phyloP scores from a whole-genome alignment of 305 asterid species.

The Striga hermonthica region DNA sequence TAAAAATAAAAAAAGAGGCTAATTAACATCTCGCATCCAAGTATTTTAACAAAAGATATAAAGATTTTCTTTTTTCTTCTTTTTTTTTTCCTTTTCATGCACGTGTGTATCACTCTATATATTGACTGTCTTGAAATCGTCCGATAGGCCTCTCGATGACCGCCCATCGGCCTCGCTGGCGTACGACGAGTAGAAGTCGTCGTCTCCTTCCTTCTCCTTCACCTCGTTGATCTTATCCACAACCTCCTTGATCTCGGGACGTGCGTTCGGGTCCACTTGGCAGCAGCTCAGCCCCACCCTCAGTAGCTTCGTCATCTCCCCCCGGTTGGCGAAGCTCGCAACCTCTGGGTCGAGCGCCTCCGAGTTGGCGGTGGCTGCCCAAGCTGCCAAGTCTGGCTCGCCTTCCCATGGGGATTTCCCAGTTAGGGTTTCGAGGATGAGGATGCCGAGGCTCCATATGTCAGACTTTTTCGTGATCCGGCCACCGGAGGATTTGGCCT shows the following conservation, averaged over 20 bases:
- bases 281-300: slow-evolving; percentile 65
- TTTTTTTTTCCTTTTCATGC: no score
- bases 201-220: slow-evolving; percentile 49
- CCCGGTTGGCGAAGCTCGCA: slow-evolving; percentile 37
- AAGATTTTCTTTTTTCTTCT: no score
- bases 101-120: background rate
- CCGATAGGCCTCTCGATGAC: slow-evolving; percentile 58
- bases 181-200: slow-evolving; percentile 46
- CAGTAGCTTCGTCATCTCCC: slow-evolving; percentile 64
- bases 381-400: slow-evolving; percentile 35
- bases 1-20: no score
- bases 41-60: no score
- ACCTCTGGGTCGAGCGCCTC: slow-evolving; percentile 61
- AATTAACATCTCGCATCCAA: no score
- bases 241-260: slow-evolving; percentile 64
- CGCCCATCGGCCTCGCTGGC: slow-evolving; percentile 49
- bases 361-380: no score
- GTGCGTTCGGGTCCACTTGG: slow-evolving; percentile 42
- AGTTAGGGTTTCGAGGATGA: slow-evolving; percentile 74
- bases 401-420: slow-evolving; percentile 46
- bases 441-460: slow-evolving; percentile 82
- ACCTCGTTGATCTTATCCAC: slow-evolving; percentile 61
- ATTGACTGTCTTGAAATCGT: slow-evolving; percentile 44
- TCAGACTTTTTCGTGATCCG: slow-evolving; percentile 72
- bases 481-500: slow-evolving; percentile 37